Conservation (phyloP, 345 rosid species). For the Atalantia buxifolia region DNA sequence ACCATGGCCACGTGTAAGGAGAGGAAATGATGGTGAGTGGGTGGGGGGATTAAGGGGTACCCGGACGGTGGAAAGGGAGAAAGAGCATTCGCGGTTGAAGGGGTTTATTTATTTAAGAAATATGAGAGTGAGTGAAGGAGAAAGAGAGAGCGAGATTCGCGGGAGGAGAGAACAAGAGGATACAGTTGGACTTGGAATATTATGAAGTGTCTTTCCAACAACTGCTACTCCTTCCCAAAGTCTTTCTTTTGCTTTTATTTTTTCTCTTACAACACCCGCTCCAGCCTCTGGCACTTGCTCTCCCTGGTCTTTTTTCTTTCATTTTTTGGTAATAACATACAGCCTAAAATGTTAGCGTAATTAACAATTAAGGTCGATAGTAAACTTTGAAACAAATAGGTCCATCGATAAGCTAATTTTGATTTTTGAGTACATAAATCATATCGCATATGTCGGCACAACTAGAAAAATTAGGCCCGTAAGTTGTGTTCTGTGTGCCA, state of each 20-base stretch:
- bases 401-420: too few relatives aligned
- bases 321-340: neutral
- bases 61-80: neutral
- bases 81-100: neutral
- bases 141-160: conserved; percentile 42
- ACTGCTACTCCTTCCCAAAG: neutral
- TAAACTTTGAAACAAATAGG: neutral
- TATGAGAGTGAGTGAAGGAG: neutral
- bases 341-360: neutral
- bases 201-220: conserved; percentile 28
- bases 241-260: too few relatives aligned
- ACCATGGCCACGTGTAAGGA: conserved; percentile 9
- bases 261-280: neutral
- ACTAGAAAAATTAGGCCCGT: too few relatives aligned
- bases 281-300: neutral
- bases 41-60: neutral
- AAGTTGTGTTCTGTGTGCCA: too few relatives aligned
- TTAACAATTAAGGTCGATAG: neutral
- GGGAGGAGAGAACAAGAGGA: conserved; percentile 22
- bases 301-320: neutral
- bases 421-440: too few relatives aligned
- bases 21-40: too few relatives aligned
- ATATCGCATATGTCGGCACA: too few relatives aligned
- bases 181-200: conserved; percentile 58
- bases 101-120: neutral